Evolutionary conservation across 73 alveolate species (phyloP).

Genomic region (Paramecium tetraurelia): DNA sequence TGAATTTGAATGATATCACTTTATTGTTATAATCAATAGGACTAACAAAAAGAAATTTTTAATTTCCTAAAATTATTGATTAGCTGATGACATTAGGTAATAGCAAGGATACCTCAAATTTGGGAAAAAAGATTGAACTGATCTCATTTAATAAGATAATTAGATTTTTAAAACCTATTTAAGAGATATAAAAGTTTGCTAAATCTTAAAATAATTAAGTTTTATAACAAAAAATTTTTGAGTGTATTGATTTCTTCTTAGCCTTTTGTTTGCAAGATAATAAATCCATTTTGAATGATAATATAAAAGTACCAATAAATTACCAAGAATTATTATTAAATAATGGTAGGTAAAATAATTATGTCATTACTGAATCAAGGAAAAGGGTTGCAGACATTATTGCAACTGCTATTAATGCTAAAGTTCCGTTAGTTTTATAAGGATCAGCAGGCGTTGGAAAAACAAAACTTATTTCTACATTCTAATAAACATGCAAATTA

Average conservation of each 20-base stretch:
- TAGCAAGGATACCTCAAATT: not conserved
- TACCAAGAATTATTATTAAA: not conserved
- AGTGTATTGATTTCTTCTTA: not conserved
- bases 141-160: not conserved
- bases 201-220: no score
- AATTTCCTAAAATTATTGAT: no score
- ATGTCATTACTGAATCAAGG: not conserved
- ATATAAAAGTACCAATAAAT: not conserved
- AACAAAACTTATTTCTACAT: not conserved
- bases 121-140: no score
- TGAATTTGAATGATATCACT: not conserved
- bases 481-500: not conserved
- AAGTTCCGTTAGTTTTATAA: not conserved
- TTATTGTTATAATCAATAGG: not conserved
- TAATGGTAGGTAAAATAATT: not conserved
- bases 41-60: no score
- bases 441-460: not conserved
- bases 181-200: not conserved
- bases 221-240: not conserved
- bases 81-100: no score
- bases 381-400: not conserved
- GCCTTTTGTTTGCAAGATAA: not conserved
- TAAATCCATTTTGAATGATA: not conserved
- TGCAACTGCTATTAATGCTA: not conserved
- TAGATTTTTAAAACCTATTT: not conserved